Evolutionary conservation across 2,329 filamentous ascomycete genomes (phyloP), one percentile per base, ranked within the genome.

Genomic region (Penicillium sp.): DNA sequence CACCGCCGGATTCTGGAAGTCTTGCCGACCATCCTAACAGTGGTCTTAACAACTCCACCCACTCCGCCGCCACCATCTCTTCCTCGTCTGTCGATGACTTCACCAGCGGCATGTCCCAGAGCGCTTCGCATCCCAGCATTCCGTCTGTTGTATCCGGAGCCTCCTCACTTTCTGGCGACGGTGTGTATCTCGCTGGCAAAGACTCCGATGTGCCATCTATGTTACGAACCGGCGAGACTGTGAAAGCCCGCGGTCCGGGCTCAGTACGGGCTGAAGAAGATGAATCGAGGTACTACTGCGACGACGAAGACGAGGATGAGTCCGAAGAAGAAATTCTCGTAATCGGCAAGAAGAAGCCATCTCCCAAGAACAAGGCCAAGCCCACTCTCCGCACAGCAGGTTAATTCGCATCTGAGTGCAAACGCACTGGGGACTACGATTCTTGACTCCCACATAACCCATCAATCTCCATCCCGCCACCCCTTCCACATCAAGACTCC

Each of bases 91-190:
- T 68, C 27, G 71, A 71, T 43, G 71, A 73, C 43, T 70, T 65
- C 35, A 67, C 66, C 27, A 74, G 71, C 39, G 72, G 71, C 41
- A 73, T 74, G 58, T 74, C 72, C 23, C 70, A 73, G 42, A 73
- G 69, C 54, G 69, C 70, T 32, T 74, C 72, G 7, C 70, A 74
- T 50, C 72, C 71, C 4, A 74, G 72, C 52, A 72, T 74, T 27
- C 71, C 71, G 3, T 71, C 71, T 9, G 69, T 72, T 13, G 55
- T 71, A 13, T 74, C 72, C 0, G 70, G 69, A 23, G 72, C 70
- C 10, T 74, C 72, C 0, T 74, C 72, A 18, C 63, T 73, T 22
- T 74, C 71, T 9, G 67, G 64, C 6, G 70, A 73, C 43, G 64
- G 65, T 0, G 56, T 58, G 10, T 53, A 58, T 16, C 45, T 50